Base-by-base conservation (phyloP, 345 rosid species). In the Microcos paniculata region DNA sequence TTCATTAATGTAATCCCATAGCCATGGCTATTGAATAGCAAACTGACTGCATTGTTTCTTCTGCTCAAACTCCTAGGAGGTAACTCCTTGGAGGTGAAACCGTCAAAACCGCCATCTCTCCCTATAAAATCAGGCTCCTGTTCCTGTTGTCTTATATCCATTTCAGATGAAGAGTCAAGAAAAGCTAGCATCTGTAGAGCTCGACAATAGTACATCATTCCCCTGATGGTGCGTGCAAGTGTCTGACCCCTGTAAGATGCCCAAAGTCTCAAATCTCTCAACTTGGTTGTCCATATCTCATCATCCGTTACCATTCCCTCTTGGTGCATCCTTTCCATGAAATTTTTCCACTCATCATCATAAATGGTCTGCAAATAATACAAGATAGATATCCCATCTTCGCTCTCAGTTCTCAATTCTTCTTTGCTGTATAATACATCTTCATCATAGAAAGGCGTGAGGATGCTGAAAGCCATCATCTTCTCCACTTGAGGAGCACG, bases 241-340 rank as follows among this genome's bases (percentile, higher is more conserved):
- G 99, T 93, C 84, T 95, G 99, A 79, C 99, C 99, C 82, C 99
- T 88, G 87, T 91, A 93, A 51, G 99, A 95, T 57, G 97, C 98
- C 99, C 99, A 95, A 77, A 90, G 94, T 87, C 97, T 87, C 80
- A 93, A 89, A 68, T 95, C 99, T 80, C 90, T 93, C 85, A 90
- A 82, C 89, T 85, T 95, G 71, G 87, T 83, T 26, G 90, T 84
- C 92, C 91, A 90, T 72, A 95, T 81, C 77, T 93, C 96, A 24
- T 52, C 62, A 10, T 85, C 96, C 31, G 85, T 88, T 75, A 28
- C 80, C 86, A 95, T 85, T 62, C 99, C 99, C 80, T 93, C 99
- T 65, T 88, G 84, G 28, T 77, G 91, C 97, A 95, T 91, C 86
- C 99, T 89, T 84, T 95, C 98, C 76, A 90, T 82, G 66, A 95